Conservation (phyloP, 1,284 basidiomycete genomes). For the Cystobasidiaceae sp. region DNA sequence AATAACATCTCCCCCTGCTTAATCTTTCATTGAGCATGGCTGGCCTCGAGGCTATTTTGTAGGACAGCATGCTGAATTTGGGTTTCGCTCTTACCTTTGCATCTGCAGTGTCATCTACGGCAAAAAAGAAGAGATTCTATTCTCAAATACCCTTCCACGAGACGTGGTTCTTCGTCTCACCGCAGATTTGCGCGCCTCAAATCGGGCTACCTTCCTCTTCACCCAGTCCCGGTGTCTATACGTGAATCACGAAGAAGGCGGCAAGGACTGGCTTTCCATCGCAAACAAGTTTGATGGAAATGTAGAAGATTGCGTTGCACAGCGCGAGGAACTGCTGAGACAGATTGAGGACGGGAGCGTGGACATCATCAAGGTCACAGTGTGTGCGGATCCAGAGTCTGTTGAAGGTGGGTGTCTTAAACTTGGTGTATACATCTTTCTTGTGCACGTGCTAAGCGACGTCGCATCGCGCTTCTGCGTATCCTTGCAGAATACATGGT, state of each 20-base stretch:
- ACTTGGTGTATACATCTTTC: not conserved
- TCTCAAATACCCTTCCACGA: not conserved
- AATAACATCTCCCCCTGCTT: too few relatives aligned
- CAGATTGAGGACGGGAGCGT: slow-evolving; percentile 7
- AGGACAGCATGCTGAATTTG: not conserved
- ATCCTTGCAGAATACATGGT: slow-evolving; percentile 7
- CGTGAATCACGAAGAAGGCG: slow-evolving; percentile 26
- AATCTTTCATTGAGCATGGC: too few relatives aligned
- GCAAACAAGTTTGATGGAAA: slow-evolving; percentile 26
- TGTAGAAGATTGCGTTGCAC: slow-evolving; percentile 5
- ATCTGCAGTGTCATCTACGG: slow-evolving; percentile 27
- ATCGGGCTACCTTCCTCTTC: slow-evolving; percentile 29
- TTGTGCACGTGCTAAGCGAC: not conserved
- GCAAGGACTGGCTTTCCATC: slow-evolving; percentile 28
- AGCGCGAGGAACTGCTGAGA: slow-evolving; percentile 14
- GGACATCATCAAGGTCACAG: slow-evolving; percentile 30
- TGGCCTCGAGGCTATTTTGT: too few relatives aligned
- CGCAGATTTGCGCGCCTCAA: not conserved
- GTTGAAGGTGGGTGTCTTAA: slow-evolving; percentile 16
- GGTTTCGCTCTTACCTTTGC: not conserved
- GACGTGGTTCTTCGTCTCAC: slow-evolving; percentile 4
- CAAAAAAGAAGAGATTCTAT: slow-evolving; percentile 3
- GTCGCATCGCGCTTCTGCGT: not conserved
- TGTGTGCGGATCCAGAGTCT: slow-evolving; percentile 23
- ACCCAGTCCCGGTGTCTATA: slow-evolving; percentile 11